These are phyloP conservation scores for Salinomyces thailandicus DNA, from an alignment of 2,329 filamentous ascomycete genomes.

Conservation along the genomic window DNA sequence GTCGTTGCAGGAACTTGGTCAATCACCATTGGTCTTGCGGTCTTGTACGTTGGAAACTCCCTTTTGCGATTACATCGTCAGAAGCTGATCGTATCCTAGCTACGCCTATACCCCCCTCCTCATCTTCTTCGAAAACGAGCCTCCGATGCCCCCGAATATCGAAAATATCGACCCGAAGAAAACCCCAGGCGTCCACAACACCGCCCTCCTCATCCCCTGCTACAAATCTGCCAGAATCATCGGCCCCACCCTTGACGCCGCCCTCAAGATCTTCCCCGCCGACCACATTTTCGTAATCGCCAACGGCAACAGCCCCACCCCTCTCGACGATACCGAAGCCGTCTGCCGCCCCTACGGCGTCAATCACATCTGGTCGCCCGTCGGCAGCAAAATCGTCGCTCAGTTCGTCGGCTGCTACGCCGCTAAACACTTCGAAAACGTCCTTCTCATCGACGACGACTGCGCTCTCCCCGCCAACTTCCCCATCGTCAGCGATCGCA, in stretches of 20 bases:
- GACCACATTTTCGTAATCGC: conserved; percentile 40
- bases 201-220: conserved; percentile 37
- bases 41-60: not conserved
- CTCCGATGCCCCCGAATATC: conserved; percentile 20
- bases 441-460: conserved; percentile 42
- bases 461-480: conserved; percentile 39
- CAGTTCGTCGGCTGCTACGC: conserved; percentile 41
- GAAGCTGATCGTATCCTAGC: conserved; percentile 6
- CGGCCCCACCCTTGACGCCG: conserved; percentile 33
- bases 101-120: conserved; percentile 21
- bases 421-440: conserved; percentile 35
- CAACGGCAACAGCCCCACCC: conserved; percentile 39
- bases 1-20: conserved; percentile 5
- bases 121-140: conserved; percentile 26
- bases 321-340: conserved; percentile 39
- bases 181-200: conserved; percentile 25
- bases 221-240: conserved; percentile 38
- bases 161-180: conserved; percentile 7
- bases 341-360: conserved; percentile 36
- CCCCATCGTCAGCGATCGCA: conserved; percentile 36
- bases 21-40: conserved; percentile 4
- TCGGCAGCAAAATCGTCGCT: conserved; percentile 41
- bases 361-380: conserved; percentile 40
- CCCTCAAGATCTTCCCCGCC: conserved; percentile 37
- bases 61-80: not conserved